Evolutionary conservation across 306 rosid genomes (phyloP).

Genomic region (Prunus kanzakura): DNA sequence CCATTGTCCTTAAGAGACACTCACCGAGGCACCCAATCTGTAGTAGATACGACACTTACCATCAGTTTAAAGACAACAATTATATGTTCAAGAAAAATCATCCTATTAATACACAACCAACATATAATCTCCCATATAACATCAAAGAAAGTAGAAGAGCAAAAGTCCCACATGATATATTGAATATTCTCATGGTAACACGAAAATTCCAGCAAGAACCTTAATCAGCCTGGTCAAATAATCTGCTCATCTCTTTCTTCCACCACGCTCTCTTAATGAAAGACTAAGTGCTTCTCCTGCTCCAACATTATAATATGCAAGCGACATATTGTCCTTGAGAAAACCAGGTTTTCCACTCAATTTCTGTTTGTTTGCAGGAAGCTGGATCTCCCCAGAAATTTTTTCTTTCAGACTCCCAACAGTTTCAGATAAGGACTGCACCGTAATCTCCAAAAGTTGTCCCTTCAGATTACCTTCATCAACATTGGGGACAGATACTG

Average conservation of each 20-base stretch:
- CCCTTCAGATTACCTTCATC: constrained; percentile 96
- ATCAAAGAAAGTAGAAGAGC: constrained; percentile 23
- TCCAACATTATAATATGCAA: constrained; percentile 85
- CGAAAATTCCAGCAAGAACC: constrained; percentile 53
- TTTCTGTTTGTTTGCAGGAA: constrained; percentile 97
- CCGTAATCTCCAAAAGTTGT: constrained; percentile 73
- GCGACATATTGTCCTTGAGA: constrained; percentile 91
- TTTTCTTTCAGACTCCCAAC: constrained; percentile 86
- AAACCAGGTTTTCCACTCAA: constrained; percentile 95
- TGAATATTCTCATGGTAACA: constrained; percentile 31
- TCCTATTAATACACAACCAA: constrained; percentile 22
- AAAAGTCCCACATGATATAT: constrained; percentile 29
- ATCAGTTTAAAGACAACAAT: constrained; percentile 37
- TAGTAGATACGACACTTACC: constrained; percentile 43
- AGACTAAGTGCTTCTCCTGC: constrained; percentile 72
- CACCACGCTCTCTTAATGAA: constrained; percentile 93
- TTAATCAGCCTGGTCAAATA: constrained; percentile 23
- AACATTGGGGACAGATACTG: constrained; percentile 73
- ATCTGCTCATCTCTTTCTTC: constrained; percentile 78
- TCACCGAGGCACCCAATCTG: constrained; percentile 52
- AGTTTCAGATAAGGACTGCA: constrained; percentile 81
- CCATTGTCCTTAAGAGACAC: constrained; percentile 44
- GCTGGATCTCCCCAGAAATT: constrained; percentile 94
- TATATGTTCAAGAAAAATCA: constrained; percentile 16
- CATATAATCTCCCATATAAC: constrained; percentile 10